A percentile compares a stretch with the other conserved stretches of the same genome.
phyloP scores from a whole-genome alignment of 1,284 basidiomycete species.

The Neolentinus lepideus region DNA sequence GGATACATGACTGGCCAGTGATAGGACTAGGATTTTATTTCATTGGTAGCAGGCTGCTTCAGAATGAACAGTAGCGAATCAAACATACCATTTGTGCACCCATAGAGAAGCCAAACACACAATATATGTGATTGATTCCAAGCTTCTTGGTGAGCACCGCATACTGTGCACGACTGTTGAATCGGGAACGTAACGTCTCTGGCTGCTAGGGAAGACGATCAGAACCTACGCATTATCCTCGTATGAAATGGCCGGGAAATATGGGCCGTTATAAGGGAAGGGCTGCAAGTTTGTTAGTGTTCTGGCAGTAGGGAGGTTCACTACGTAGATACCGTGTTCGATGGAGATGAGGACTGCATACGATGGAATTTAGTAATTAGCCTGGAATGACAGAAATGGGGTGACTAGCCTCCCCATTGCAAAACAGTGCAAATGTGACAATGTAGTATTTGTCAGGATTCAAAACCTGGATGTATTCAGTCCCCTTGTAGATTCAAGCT shows the following conservation, averaged over 20 bases:
- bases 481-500: too few relatives aligned
- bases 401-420: constrained; percentile 46
- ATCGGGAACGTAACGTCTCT: background rate
- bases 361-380: background rate
- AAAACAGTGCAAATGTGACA: constrained; percentile 50
- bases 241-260: constrained; percentile 24
- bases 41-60: background rate
- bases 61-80: background rate
- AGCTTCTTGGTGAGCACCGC: constrained; percentile 43
- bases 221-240: constrained; percentile 17
- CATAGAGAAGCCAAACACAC: constrained; percentile 57
- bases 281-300: constrained; percentile 13
- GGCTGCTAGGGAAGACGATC: background rate
- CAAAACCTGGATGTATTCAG: too few relatives aligned
- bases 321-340: constrained; percentile 38
- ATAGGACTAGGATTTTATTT: constrained; percentile 36
- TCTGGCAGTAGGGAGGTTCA: background rate
- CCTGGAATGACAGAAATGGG: constrained; percentile 1
- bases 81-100: constrained; percentile 45
- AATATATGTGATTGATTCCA: constrained; percentile 38
- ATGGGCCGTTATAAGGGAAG: constrained; percentile 23
- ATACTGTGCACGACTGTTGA: constrained; percentile 44
- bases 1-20: constrained; percentile 57
- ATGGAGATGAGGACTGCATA: constrained; percentile 49
- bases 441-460: constrained; percentile 44